Conservation (phyloP, 2,329 filamentous ascomycete genomes). For the Aspergillus phoenicis region DNA sequence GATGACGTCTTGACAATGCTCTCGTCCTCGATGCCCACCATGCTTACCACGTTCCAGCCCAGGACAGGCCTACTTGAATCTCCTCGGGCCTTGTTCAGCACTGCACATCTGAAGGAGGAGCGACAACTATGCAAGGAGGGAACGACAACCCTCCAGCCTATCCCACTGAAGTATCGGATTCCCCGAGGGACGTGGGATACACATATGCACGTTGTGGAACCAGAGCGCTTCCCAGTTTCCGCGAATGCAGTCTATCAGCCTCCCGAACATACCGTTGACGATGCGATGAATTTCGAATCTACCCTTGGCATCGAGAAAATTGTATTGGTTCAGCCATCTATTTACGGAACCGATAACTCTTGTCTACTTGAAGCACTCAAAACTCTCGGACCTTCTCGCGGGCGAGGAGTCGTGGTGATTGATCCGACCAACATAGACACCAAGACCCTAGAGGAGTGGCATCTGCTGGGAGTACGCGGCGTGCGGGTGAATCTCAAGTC, state of each 20-base stretch:
- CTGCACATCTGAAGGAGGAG: neutral
- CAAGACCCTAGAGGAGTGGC: conserved; percentile 55
- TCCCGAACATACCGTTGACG: conserved; percentile 50
- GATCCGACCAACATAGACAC: conserved; percentile 49
- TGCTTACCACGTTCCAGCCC: conserved; percentile 31
- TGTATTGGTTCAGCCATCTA: conserved; percentile 64
- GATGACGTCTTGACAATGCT: neutral
- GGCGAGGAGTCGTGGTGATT: conserved; percentile 60
- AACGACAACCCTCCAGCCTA: neutral
- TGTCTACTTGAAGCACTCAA: conserved; percentile 59
- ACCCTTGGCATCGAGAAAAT: conserved; percentile 57
- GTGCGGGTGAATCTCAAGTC: conserved; percentile 63
- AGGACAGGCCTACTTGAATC: conserved; percentile 19
- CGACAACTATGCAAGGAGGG: neutral
- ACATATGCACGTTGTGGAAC: conserved; percentile 66
- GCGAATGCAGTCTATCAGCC: conserved; percentile 56
- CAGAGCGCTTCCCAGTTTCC: conserved; percentile 53
- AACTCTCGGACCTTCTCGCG: conserved; percentile 52
- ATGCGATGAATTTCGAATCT: conserved; percentile 56
- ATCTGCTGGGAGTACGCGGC: conserved; percentile 60
- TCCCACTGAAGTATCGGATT: conserved; percentile 28
- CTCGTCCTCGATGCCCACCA: conserved; percentile 15
- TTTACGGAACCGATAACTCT: conserved; percentile 63
- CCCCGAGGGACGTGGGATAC: conserved; percentile 58
- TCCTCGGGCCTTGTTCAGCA: conserved; percentile 6